These are phyloP conservation scores for Kalanchoe fedtschenkoi DNA, from an alignment of 164 flowering plant genomes.

Conservation along the genomic window DNA sequence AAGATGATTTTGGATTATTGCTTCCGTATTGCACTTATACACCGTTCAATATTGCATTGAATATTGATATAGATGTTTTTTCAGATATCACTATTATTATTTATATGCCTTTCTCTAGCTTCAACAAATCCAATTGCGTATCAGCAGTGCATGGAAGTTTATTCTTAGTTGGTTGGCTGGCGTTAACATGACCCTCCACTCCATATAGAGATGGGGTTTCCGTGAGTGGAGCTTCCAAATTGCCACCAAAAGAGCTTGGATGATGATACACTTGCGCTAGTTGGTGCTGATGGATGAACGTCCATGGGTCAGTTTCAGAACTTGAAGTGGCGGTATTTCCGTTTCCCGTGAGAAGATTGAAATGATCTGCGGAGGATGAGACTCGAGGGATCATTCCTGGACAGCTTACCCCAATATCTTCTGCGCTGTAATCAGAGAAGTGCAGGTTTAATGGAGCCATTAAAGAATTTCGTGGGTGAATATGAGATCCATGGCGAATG, in stretches of 20 bases:
- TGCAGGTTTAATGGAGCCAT: slow-evolving; percentile 6
- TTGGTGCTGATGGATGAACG: neutral
- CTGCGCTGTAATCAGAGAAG: slow-evolving; percentile 2
- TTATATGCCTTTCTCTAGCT: slow-evolving; percentile 1
- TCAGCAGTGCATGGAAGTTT: neutral
- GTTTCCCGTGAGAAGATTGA: neutral
- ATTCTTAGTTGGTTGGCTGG: neutral
- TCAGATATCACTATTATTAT: too few relatives aligned
- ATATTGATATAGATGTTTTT: too few relatives aligned
- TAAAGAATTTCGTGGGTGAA: neutral
- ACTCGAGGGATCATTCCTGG: neutral
- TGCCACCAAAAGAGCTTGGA: neutral
- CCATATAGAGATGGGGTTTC: neutral
- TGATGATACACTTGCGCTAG: neutral
- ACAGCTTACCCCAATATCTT: neutral
- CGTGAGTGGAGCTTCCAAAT: neutral
- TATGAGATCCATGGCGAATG: neutral
- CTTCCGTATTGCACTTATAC: too few relatives aligned
- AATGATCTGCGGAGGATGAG: neutral
- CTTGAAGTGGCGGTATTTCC: neutral
- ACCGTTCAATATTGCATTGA: too few relatives aligned
- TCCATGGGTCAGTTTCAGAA: neutral
- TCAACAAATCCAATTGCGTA: neutral
- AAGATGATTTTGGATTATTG: too few relatives aligned
- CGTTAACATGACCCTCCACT: neutral